phyloP scores from a whole-genome alignment of 225 moss, liverwort and hornwort species.

The Sphagnum contortum region DNA sequence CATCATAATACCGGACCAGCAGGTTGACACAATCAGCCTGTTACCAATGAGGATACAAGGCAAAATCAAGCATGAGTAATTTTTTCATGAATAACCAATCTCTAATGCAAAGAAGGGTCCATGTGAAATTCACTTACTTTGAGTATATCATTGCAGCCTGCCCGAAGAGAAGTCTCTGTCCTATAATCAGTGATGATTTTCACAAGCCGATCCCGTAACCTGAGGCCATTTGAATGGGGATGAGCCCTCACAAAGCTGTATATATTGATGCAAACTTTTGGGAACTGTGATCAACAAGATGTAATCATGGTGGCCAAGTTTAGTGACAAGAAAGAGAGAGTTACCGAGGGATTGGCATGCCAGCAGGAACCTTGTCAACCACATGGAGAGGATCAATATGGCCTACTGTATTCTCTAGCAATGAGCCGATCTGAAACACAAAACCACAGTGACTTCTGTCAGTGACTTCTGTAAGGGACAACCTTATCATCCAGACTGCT shows the following conservation, averaged over 20 bases:
- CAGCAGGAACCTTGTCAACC: conserved; percentile 71
- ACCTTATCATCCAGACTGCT: too few relatives aligned
- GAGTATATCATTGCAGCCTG: conserved; percentile 84
- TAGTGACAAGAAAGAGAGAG: conserved; percentile 2
- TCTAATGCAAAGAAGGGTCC: too few relatives aligned
- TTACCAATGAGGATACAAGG: background rate
- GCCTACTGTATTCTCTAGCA: conserved; percentile 91
- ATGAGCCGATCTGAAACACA: conserved; percentile 65
- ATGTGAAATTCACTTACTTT: conserved; percentile 30
- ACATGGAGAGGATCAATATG: conserved; percentile 89
- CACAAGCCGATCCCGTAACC: conserved; percentile 81
- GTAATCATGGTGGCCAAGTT: too few relatives aligned
- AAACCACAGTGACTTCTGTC: background rate
- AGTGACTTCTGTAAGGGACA: too few relatives aligned
- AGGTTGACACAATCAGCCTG: conserved; percentile 97
- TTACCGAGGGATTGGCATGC: conserved; percentile 89
- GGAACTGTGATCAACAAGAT: too few relatives aligned
- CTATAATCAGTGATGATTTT: conserved; percentile 93
- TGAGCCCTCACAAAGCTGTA: too few relatives aligned
- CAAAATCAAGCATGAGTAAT: too few relatives aligned
- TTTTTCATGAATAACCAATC: too few relatives aligned
- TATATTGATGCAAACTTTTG: too few relatives aligned
- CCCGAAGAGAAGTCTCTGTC: conserved; percentile 87
- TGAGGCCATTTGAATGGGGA: conserved; percentile 8
- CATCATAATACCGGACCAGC: conserved; percentile 90